Evolutionary conservation across 2,329 filamentous ascomycete genomes (phyloP).

Genomic region (Metarhizium brunneum): DNA sequence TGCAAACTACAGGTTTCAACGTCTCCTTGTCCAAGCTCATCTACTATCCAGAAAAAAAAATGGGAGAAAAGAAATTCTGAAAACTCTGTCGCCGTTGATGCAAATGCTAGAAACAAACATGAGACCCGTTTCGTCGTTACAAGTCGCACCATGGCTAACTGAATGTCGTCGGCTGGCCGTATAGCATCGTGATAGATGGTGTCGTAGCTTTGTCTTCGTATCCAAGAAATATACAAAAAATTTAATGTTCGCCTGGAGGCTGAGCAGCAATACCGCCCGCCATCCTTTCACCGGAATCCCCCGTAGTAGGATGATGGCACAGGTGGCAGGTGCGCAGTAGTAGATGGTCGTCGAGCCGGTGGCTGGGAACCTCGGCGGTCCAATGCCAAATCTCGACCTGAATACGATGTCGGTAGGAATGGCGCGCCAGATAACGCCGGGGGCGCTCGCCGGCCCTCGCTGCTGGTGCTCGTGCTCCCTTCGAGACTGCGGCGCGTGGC

Average conservation of each 20-base stretch:
- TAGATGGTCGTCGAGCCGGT: constrained; percentile 1
- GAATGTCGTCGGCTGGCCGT: background rate
- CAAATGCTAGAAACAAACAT: constrained; percentile 1
- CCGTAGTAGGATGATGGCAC: constrained; percentile 4
- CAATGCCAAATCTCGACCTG: background rate
- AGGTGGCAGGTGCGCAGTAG: constrained; percentile 1
- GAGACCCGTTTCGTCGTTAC: background rate
- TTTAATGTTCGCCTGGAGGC: background rate
- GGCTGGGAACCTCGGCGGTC: constrained; percentile 2
- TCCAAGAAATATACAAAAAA: background rate
- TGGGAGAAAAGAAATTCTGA: background rate
- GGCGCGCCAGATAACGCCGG: background rate
- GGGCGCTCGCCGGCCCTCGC: constrained; percentile 2
- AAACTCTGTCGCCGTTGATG: background rate
- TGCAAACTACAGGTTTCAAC: background rate
- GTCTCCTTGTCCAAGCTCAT: background rate
- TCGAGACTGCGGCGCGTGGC: constrained; percentile 27
- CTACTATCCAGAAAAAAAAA: background rate
- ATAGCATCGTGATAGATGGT: background rate
- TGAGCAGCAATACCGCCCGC: background rate
- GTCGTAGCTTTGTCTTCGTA: constrained; percentile 3
- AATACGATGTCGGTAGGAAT: background rate
- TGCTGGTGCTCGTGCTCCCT: background rate
- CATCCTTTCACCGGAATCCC: background rate
- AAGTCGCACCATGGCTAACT: too few species aligned